phyloP scores from a whole-genome alignment of 306 rosid genomes.

The Lathyrus sativus region DNA sequence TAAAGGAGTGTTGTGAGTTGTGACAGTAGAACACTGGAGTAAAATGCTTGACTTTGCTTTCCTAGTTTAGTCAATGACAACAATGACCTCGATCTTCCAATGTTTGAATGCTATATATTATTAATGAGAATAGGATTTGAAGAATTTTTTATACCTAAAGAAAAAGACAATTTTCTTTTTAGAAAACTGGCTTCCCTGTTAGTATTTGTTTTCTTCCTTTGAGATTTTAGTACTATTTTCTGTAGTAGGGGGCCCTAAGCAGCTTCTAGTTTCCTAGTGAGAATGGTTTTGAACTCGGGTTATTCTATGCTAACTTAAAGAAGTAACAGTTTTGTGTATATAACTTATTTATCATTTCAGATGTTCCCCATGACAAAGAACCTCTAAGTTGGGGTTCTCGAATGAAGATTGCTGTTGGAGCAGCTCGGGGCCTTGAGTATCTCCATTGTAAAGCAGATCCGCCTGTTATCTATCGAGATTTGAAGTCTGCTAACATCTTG shows the following conservation, averaged over 20 bases:
- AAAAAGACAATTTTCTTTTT: neutral
- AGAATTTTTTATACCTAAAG: neutral
- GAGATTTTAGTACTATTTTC: slow-evolving; percentile 8
- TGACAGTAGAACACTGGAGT: slow-evolving; percentile 8
- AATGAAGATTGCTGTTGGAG: slow-evolving; percentile 84
- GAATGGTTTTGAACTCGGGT: neutral
- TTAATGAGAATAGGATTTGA: neutral
- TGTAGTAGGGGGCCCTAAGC: slow-evolving; percentile 13
- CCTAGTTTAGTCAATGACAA: neutral
- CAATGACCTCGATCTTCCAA: neutral
- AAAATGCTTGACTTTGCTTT: slow-evolving; percentile 11
- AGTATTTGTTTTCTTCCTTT: slow-evolving; percentile 18
- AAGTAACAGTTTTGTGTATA: too few relatives aligned
- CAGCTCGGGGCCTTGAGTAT: slow-evolving; percentile 92
- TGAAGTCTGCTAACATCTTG: slow-evolving; percentile 90
- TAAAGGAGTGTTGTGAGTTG: slow-evolving; percentile 1
- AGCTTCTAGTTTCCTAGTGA: slow-evolving; percentile 23
- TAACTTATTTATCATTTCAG: slow-evolving; percentile 46
- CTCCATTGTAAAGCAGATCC: slow-evolving; percentile 94
- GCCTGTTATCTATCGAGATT: slow-evolving; percentile 92
- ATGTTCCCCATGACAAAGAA: slow-evolving; percentile 50
- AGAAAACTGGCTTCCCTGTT: neutral
- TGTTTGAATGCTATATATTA: slow-evolving; percentile 12
- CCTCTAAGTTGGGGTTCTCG: slow-evolving; percentile 78
- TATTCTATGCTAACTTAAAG: too few relatives aligned